Percentiles rank a stretch among this genome's conserved stretches.
Conservation (phyloP, 352 stramenopile genomes). For the Globisporangium rhizosaccharum region DNA sequence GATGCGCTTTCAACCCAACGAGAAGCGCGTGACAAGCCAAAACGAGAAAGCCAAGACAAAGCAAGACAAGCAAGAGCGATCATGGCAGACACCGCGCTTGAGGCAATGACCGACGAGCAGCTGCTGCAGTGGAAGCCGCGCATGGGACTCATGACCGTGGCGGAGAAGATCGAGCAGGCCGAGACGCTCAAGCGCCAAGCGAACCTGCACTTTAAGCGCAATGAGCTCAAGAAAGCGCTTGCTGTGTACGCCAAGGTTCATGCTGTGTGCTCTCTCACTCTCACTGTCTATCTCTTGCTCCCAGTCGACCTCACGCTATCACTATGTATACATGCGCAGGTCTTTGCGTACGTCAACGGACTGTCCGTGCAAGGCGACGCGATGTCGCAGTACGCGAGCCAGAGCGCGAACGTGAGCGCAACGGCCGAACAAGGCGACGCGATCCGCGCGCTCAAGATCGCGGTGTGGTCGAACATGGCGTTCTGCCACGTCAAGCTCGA, state of each 20-base stretch:
- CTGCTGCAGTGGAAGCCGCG: slow-evolving; percentile 61
- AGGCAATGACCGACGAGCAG: slow-evolving; percentile 29
- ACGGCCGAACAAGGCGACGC: slow-evolving; percentile 37
- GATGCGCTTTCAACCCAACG: neutral
- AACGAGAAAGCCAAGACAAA: neutral
- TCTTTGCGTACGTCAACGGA: slow-evolving; percentile 83
- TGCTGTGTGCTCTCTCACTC: neutral
- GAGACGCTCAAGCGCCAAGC: slow-evolving; percentile 77
- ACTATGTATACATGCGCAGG: slow-evolving; percentile 14
- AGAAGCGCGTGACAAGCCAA: neutral
- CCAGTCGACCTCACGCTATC: no score
- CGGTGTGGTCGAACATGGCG: slow-evolving; percentile 76
- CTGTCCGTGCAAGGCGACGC: slow-evolving; percentile 66
- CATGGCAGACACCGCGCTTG: neutral
- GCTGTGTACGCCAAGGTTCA: slow-evolving; percentile 47
- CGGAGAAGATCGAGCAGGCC: slow-evolving; percentile 66
- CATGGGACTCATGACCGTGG: slow-evolving; percentile 53
- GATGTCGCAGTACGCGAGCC: slow-evolving; percentile 69
- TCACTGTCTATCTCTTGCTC: neutral
- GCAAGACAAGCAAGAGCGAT: neutral
- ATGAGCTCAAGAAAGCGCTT: slow-evolving; percentile 58
- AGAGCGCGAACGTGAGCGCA: slow-evolving; percentile 41
- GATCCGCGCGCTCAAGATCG: slow-evolving; percentile 67
- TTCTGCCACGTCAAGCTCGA: slow-evolving; percentile 78
- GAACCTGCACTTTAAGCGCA: slow-evolving; percentile 59